Conservation (phyloP, 225 moss, liverwort and hornwort species). For the Takakia lepidozioides region DNA sequence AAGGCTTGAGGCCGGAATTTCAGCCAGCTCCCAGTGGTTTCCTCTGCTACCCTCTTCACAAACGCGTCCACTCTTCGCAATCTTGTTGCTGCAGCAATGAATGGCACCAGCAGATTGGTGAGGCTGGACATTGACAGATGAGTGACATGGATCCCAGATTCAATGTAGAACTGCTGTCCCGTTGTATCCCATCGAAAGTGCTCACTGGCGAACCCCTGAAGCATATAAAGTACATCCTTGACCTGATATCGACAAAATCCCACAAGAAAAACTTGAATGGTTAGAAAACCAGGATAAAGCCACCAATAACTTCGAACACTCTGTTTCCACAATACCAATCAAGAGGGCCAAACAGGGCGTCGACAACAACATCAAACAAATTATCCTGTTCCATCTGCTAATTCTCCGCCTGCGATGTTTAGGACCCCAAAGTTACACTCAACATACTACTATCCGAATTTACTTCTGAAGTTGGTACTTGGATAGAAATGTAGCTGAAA, state of each 20-base stretch:
- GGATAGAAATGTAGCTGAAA: no score
- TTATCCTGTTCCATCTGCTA: neutral
- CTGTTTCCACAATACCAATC: no score
- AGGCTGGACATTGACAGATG: constrained; percentile 95
- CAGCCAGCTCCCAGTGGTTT: constrained; percentile 64
- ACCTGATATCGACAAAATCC: constrained; percentile 67
- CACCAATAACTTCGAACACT: no score
- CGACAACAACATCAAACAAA: neutral
- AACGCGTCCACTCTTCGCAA: constrained; percentile 78
- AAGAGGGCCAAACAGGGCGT: neutral
- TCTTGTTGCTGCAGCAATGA: constrained; percentile 75
- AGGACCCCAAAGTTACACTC: no score
- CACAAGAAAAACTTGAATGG: constrained; percentile 1
- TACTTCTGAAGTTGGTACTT: no score
- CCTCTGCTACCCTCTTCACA: constrained; percentile 58
- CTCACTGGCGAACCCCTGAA: constrained; percentile 75
- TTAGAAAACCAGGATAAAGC: neutral
- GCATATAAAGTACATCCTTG: constrained; percentile 77
- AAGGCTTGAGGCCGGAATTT: constrained; percentile 43
- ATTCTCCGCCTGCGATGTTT: no score
- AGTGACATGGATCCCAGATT: constrained; percentile 64
- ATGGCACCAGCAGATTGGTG: constrained; percentile 59
- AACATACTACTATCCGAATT: no score
- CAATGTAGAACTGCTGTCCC: constrained; percentile 50
- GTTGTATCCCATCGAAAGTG: constrained; percentile 68